A percentile compares a stretch with the other conserved stretches of the same genome.
These are phyloP conservation scores for Craterostigma plantagineum DNA, from an alignment of 257 asterid species.

Conservation along the genomic window DNA sequence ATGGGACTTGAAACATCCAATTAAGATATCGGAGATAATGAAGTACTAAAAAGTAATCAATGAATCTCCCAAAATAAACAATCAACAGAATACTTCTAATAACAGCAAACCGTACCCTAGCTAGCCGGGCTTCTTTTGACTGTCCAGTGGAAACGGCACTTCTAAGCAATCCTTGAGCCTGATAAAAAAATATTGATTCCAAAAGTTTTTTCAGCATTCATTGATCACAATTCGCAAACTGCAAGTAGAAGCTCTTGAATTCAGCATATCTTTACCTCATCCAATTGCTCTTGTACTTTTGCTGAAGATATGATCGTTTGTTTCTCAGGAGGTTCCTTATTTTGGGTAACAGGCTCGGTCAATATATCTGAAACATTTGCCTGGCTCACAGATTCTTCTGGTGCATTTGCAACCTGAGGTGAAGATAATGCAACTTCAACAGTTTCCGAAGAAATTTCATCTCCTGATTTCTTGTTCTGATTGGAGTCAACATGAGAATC, in stretches of 20 bases:
- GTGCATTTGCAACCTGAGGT: conserved; percentile 23
- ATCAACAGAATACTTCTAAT: conserved; percentile 5
- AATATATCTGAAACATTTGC: conserved; percentile 20
- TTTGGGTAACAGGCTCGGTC: conserved; percentile 29
- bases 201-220: conserved; percentile 11
- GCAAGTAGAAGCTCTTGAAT: conserved; percentile 6
- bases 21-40: background rate
- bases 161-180: conserved; percentile 96
- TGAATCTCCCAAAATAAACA: background rate
- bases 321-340: conserved; percentile 34
- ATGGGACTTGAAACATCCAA: background rate
- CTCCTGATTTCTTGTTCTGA: conserved; percentile 24
- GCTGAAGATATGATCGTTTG: conserved; percentile 24
- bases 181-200: conserved; percentile 22
- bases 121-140: conserved; percentile 96
- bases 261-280: conserved; percentile 51
- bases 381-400: conserved; percentile 18
- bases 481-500: conserved; percentile 28
- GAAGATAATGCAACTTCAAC: conserved; percentile 25
- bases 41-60: background rate
- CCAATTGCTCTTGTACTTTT: conserved; percentile 76
- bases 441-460: conserved; percentile 17
- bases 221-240: conserved; percentile 6
- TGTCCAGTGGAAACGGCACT: conserved; percentile 77
- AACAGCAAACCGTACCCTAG: conserved; percentile 46